A percentile compares a stretch with the other conserved stretches of the same genome.
Conservation (phyloP, 805 yeast genomes). For the Barnettozyma californica region DNA sequence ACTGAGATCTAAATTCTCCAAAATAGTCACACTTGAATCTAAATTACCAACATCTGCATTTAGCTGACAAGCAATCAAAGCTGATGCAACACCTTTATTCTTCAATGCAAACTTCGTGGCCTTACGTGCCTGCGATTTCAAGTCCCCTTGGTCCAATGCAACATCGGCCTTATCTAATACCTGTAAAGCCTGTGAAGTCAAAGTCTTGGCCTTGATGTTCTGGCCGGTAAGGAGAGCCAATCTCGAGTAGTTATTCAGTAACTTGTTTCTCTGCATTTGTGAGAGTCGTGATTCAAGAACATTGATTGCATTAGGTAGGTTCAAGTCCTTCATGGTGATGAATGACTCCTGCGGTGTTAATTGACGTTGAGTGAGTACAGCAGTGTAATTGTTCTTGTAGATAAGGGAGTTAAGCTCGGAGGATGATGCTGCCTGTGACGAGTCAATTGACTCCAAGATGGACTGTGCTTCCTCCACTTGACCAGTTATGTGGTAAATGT, state of each 20-base stretch:
- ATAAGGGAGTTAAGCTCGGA: conserved; percentile 27
- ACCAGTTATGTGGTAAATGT: conserved; percentile 41
- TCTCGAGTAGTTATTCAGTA: conserved; percentile 19
- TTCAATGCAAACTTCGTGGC: conserved; percentile 31
- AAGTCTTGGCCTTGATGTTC: conserved; percentile 12
- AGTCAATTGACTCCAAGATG: conserved; percentile 31
- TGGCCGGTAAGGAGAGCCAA: conserved; percentile 19
- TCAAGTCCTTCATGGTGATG: conserved; percentile 30
- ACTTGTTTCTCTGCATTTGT: conserved; percentile 14
- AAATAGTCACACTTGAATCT: conserved; percentile 30
- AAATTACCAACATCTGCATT: conserved; percentile 26
- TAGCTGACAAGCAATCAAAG: conserved; percentile 32
- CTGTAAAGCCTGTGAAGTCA: conserved; percentile 12
- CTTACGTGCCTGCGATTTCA: conserved; percentile 25
- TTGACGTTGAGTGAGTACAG: background rate
- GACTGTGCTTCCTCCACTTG: conserved; percentile 31
- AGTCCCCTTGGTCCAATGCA: conserved; percentile 11
- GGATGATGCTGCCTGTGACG: conserved; percentile 11
- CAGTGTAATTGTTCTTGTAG: conserved; percentile 28
- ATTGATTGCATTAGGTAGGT: conserved; percentile 22
- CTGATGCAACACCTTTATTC: conserved; percentile 27
- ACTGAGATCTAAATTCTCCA: conserved; percentile 29
- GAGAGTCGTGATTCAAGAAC: conserved; percentile 21
- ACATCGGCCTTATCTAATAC: conserved; percentile 16
- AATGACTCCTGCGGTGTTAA: conserved; percentile 10